Evolutionary conservation across 768 basidiomycete genomes (phyloP), one percentile per base, ranked within the genome.

Genomic region (Tylopilus felleus): DNA sequence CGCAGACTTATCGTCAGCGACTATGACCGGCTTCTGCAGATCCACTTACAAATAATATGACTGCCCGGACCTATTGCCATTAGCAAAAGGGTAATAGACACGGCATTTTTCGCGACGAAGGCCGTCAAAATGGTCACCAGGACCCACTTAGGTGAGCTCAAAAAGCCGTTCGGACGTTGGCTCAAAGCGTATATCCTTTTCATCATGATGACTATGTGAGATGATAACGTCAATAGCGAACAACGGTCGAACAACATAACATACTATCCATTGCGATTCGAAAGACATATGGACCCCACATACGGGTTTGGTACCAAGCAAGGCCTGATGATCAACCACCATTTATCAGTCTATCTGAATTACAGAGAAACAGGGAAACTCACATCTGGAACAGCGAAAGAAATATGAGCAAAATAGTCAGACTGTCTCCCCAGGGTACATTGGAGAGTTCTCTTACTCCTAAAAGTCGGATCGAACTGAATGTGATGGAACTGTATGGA

Each of bases 191-290:
- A 17, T 55, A 64, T 31, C 42, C 63, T 57, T 42, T 45, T 63
- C 40, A 64, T 63, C 63, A 64, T 52, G 45, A 64, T 58, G 10
- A 56, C 63, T 64, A 8, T 9, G 28, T 38, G 27, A 56, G 43
- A 31, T 6, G 6, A 23, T 13, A 7, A 9, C 8, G 2, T n/a
- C 8, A 27, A 29, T 23, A 14, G 22, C 25, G 9, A 17, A 17
- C 8, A n/a, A 38, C 14, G 6, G 8, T 19, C 5, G 5, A 31
- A 52, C 13, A 29, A 55, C 60, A 8, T 44, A 29, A 55, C 60
- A 8, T 44, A 63, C 63, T 51, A 42, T 64, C 63, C 59, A 61
- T 56, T 8, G 62, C 62, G 1, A 58, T 3, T 25, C 56, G 47
- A 45, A 60, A 63, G 12, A 58, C 29, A 16, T 43, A 52, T 9